Evolutionary conservation across 768 basidiomycete genomes (phyloP).

Genomic region (Agrocybe chaxingu): DNA sequence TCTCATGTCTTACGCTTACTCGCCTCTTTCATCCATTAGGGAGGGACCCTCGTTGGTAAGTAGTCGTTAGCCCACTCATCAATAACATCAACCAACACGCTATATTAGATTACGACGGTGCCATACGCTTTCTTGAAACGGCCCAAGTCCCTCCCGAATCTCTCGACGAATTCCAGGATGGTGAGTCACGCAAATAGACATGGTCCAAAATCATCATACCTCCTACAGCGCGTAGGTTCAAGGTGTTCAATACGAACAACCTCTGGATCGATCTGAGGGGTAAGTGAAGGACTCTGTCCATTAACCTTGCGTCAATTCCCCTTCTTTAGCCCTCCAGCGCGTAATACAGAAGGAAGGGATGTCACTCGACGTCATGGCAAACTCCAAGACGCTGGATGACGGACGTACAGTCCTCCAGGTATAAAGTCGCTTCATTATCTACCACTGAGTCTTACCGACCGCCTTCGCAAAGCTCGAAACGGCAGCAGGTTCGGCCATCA

Average conservation of each 20-base stretch:
- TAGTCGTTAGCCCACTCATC: neutral
- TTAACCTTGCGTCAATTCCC: neutral
- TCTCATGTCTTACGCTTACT: neutral
- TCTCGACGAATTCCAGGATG: constrained; percentile 78
- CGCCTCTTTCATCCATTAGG: constrained; percentile 28
- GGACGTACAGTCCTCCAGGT: constrained; percentile 60
- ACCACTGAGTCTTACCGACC: neutral
- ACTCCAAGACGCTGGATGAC: constrained; percentile 80
- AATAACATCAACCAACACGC: neutral
- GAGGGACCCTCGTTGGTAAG: constrained; percentile 64
- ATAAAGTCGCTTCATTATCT: neutral
- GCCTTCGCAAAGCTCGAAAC: constrained; percentile 76
- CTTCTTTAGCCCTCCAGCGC: constrained; percentile 70
- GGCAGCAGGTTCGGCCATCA: constrained; percentile 89
- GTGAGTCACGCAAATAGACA: constrained; percentile 22
- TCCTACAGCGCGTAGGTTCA: constrained; percentile 72
- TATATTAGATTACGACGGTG: constrained; percentile 62
- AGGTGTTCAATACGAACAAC: constrained; percentile 87
- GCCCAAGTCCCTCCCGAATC: constrained; percentile 82
- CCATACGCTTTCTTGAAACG: constrained; percentile 72
- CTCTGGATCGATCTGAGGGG: constrained; percentile 76
- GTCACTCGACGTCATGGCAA: constrained; percentile 92
- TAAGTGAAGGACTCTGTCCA: constrained; percentile 18
- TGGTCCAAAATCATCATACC: neutral
- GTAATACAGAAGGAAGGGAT: constrained; percentile 81